Conservation (phyloP, 164 flowering plant genomes). For the Macadamia tetraphylla region DNA sequence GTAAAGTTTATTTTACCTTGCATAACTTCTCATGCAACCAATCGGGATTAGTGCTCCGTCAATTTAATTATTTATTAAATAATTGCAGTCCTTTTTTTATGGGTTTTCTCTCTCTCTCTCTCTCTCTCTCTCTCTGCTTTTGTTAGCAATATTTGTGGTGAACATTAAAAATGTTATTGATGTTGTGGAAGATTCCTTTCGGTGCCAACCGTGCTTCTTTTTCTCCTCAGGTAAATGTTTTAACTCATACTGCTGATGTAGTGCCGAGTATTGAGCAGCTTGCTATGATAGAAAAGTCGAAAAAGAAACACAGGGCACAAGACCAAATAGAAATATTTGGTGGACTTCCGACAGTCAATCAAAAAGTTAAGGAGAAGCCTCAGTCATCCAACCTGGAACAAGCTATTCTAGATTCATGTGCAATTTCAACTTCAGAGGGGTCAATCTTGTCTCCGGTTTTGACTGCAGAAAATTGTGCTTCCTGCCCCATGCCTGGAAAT, state of each 20-base stretch:
- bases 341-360: not conserved
- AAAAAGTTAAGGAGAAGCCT: not conserved
- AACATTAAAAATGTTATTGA: too few species aligned
- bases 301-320: constrained; percentile 32
- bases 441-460: not conserved
- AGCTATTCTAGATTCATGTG: not conserved
- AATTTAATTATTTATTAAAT: not conserved
- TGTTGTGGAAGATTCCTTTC: not conserved
- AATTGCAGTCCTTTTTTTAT: not conserved
- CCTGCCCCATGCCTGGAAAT: not conserved
- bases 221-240: constrained; percentile 50
- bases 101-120: not conserved
- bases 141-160: not conserved
- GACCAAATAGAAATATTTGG: constrained; percentile 35
- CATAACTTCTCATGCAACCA: too few species aligned
- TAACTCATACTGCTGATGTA: constrained; percentile 61
- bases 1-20: too few species aligned
- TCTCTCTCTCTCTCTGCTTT: not conserved
- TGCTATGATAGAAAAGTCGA: constrained; percentile 23
- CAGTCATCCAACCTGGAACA: not conserved
- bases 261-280: constrained; percentile 11
- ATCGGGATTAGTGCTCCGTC: not conserved
- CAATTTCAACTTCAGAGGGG: constrained; percentile 1
- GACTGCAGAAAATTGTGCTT: not conserved
- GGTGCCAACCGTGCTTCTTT: not conserved